phyloP scores from a whole-genome alignment of 2,329 filamentous ascomycete species.

The Hypoxylon sp. region DNA sequence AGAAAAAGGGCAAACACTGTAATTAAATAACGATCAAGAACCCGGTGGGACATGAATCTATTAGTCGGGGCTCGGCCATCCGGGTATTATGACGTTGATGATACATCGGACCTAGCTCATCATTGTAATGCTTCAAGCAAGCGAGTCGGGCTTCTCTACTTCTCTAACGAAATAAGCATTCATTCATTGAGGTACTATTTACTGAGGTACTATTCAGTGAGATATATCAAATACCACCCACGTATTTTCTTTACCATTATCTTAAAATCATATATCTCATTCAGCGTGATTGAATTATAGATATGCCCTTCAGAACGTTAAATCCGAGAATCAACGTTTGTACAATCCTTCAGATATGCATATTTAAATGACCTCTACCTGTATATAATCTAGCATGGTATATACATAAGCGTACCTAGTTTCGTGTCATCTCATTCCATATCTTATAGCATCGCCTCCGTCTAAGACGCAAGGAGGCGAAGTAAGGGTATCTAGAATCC shows the following conservation, averaged over 20 bases:
- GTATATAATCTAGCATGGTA: not conserved
- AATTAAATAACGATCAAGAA: constrained; percentile 5
- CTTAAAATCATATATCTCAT: not conserved
- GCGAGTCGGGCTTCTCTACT: no score
- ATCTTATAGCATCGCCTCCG: constrained; percentile 8
- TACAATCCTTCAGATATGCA: not conserved
- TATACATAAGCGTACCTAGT: not conserved
- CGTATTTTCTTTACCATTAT: not conserved
- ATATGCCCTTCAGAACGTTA: no score
- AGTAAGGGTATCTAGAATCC: constrained; percentile 31
- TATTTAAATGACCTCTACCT: not conserved
- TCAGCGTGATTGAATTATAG: no score
- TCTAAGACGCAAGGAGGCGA: not conserved
- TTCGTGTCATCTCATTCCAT: constrained; percentile 19
- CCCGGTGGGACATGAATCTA: constrained; percentile 3
- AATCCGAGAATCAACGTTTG: not conserved
- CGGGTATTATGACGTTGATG: constrained; percentile 20
- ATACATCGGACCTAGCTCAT: not conserved
- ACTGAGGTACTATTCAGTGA: no score
- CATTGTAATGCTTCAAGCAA: no score
- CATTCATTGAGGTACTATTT: no score
- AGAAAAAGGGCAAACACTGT: not conserved
- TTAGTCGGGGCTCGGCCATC: constrained; percentile 13
- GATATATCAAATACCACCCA: no score
- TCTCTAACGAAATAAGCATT: no score